phyloP scores from a whole-genome alignment of 2,329 filamentous ascomycete genomes.

The Curvularia spicifera region DNA sequence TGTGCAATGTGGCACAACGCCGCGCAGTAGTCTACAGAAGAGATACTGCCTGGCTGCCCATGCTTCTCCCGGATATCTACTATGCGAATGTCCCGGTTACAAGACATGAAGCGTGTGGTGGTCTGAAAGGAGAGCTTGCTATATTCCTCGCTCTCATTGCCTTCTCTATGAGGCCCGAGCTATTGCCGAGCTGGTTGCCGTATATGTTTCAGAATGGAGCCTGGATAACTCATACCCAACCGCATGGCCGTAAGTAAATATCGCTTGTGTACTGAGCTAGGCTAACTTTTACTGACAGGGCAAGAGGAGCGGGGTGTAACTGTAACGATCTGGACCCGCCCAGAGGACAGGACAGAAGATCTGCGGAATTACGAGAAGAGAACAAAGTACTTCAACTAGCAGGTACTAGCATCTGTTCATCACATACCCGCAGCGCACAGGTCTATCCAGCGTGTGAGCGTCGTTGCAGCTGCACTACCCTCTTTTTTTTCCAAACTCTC shows the following conservation, averaged over 20 bases:
- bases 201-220: constrained; percentile 22
- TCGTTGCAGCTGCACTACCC: background rate
- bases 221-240: constrained; percentile 20
- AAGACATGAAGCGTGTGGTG: background rate
- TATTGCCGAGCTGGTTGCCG: constrained; percentile 22
- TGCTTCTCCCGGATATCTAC: constrained; percentile 39
- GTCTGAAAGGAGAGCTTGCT: constrained; percentile 41
- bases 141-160: constrained; percentile 44
- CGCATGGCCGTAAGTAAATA: constrained; percentile 26
- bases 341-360: background rate
- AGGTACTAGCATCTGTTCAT: background rate
- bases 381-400: background rate
- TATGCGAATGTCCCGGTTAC: background rate
- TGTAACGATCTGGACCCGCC: constrained; percentile 30
- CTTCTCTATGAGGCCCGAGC: constrained; percentile 25
- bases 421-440: background rate
- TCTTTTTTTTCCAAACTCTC: background rate
- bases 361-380: background rate
- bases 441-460: background rate
- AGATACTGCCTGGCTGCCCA: constrained; percentile 21
- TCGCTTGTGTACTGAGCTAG: background rate
- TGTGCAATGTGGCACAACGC: constrained; percentile 28
- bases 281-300: constrained; percentile 22
- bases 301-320: constrained; percentile 34
- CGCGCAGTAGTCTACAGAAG: constrained; percentile 20